phyloP scores from a whole-genome alignment of 2,329 filamentous ascomycete species.

The Sphaerulina populicola region DNA sequence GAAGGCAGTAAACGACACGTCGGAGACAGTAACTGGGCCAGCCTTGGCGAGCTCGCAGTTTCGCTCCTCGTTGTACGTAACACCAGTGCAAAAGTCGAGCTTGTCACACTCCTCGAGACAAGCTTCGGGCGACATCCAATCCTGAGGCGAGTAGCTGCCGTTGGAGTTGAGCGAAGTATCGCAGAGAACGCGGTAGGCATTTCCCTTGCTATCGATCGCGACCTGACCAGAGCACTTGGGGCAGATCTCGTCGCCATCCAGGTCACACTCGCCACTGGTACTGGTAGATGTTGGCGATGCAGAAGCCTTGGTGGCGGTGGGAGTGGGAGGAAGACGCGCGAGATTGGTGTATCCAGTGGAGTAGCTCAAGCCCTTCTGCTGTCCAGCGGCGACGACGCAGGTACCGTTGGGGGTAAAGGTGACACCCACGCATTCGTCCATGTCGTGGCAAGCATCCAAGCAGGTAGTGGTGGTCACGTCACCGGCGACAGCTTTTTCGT shows the following conservation, averaged over 20 bases:
- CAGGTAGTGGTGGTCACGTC: constrained; percentile 14
- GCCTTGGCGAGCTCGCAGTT: constrained; percentile 25
- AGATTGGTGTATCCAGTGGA: constrained; percentile 13
- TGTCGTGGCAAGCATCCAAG: constrained; percentile 24
- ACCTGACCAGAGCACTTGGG: constrained; percentile 21
- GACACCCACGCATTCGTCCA: constrained; percentile 21
- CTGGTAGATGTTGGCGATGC: constrained; percentile 1
- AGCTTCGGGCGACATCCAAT: constrained; percentile 17
- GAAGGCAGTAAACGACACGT: constrained; percentile 24
- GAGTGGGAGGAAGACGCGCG: constrained; percentile 4
- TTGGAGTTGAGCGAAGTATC: constrained; percentile 15
- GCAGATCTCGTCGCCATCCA: constrained; percentile 18
- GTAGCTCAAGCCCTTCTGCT: constrained; percentile 12
- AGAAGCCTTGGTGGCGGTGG: constrained; percentile 2
- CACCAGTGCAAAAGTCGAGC: constrained; percentile 20
- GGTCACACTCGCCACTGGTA: constrained; percentile 9
- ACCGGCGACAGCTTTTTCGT: constrained; percentile 13
- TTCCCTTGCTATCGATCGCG: constrained; percentile 11
- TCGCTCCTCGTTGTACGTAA: constrained; percentile 20
- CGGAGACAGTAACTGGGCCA: constrained; percentile 4
- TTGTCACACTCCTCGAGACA: constrained; percentile 21
- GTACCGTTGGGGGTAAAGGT: constrained; percentile 21
- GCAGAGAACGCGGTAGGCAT: constrained; percentile 17
- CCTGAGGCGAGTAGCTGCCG: constrained; percentile 19
- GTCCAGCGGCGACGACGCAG: constrained; percentile 17